Evolutionary conservation across 495 filamentous ascomycete genomes (phyloP), one percentile per base, ranked within the genome.

Genomic region (Mytilinidion resinicola): DNA sequence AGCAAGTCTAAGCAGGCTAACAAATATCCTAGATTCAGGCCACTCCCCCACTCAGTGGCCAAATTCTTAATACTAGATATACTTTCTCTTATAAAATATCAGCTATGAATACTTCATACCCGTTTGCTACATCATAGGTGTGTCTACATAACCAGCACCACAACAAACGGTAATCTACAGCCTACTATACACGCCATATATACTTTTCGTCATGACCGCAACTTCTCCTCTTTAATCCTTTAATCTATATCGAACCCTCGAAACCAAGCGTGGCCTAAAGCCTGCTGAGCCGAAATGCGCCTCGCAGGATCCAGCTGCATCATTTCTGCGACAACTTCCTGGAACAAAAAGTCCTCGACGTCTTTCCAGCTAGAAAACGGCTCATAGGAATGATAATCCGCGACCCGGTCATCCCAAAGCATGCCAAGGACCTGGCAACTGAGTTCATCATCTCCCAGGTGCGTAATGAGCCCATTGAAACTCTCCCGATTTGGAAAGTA

Each of bases 241-340:
- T 41, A 57, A 12, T 54, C 47, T n/a, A 60, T 47, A 1, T 60
- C 57, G 51, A 55, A 17, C 8, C 33, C 51, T 39, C 11, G 10
- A 37, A 60, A 57, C 58, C 58, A 61, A n/a, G 43, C 33, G 34
- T 61, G 58, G 3, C 57, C 54, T 25, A 57, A 50, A 3, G 58
- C 58, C 36, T 61, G 58, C 12, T 46, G 54, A n/a, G 53, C 58
- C 53, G 58, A 41, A 15, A 61, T 48, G 7, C 58, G 52, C 44
- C 33, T 57, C 41, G 39, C 21, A 25, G 58, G 58, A 51, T 61
- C 53, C 52, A 59, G 38, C 14, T 59, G 49, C 48, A 53, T 54
- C 51, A 44, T 56, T 33, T 19, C n/a, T 19, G n/a, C 19, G 34
- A 59, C 51, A 36, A 56, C 12, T 4, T 59, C 56, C 33, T 12